Conservation (phyloP, 2,329 filamentous ascomycete genomes). For the Myriosclerotinia scirpicola region DNA sequence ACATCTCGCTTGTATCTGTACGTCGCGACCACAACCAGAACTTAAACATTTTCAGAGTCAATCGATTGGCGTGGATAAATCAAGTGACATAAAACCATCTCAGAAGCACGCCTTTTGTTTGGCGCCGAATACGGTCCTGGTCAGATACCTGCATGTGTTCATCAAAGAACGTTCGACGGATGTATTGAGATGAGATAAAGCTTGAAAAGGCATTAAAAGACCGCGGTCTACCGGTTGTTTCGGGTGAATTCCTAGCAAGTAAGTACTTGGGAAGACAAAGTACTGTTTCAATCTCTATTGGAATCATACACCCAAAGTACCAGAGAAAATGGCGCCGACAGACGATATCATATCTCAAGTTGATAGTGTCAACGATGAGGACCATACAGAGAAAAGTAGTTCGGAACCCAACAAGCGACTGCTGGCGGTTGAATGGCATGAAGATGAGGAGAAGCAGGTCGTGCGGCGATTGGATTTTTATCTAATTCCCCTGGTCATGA, state of each 20-base stretch:
- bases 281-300: not conserved
- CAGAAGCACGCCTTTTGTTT: conserved; percentile 17
- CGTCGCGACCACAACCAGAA: not conserved
- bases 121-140: not conserved
- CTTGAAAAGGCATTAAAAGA: conserved; percentile 13
- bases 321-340: conserved; percentile 18
- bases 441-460: conserved; percentile 21
- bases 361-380: conserved; percentile 20
- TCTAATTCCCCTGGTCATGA: conserved; percentile 21
- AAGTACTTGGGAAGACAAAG: not conserved
- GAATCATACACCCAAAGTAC: not conserved
- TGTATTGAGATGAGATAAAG: conserved; percentile 15
- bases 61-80: conserved; percentile 11
- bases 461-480: conserved; percentile 16
- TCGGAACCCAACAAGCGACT: conserved; percentile 20
- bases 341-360: conserved; percentile 17
- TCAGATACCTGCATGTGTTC: conserved; percentile 1
- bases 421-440: conserved; percentile 12
- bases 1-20: conserved; percentile 20
- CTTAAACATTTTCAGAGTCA: not conserved
- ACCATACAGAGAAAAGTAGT: conserved; percentile 17
- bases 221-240: not conserved
- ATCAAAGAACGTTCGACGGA: conserved; percentile 3
- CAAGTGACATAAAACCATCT: conserved; percentile 9
- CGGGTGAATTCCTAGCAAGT: not conserved